These are phyloP conservation scores for Wickerhamiella cacticola DNA, from an alignment of 805 yeast species.

Conservation along the genomic window DNA sequence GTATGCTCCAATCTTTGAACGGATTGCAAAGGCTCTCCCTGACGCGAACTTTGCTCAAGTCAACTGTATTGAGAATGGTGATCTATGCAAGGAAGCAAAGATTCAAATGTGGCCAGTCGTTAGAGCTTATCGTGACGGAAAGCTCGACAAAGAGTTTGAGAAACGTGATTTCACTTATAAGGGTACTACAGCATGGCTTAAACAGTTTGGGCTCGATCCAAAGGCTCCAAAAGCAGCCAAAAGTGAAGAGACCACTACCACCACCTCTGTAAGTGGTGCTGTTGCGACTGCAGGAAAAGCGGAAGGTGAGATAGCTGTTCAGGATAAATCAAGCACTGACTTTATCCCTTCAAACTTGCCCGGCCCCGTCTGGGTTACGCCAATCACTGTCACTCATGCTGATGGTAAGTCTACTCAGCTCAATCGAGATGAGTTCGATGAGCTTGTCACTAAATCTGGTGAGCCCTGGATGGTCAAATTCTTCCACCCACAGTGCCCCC, in stretches of 20 bases:
- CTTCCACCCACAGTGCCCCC: conserved; percentile 33
- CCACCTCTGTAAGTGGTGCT: no score
- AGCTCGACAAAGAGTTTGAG: conserved; percentile 6
- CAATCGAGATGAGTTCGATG: conserved; percentile 22
- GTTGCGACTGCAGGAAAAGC: no score
- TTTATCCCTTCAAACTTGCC: conserved; percentile 7
- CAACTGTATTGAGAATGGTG: conserved; percentile 78
- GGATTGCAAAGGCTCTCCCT: conserved; percentile 5
- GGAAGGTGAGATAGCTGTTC: neutral
- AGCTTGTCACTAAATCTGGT: conserved; percentile 23
- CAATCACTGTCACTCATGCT: conserved; percentile 15
- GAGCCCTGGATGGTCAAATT: conserved; percentile 34
- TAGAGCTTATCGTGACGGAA: conserved; percentile 18
- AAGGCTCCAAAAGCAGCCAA: neutral
- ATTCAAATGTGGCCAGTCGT: conserved; percentile 15
- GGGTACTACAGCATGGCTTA: conserved; percentile 12
- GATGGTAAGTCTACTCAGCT: conserved; percentile 28
- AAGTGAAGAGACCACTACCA: neutral
- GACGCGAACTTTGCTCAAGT: conserved; percentile 38
- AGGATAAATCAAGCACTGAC: neutral
- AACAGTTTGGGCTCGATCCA: conserved; percentile 4
- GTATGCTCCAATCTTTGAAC: conserved; percentile 53
- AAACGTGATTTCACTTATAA: conserved; percentile 12
- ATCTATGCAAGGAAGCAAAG: conserved; percentile 32
- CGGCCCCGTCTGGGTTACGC: conserved; percentile 1